These are phyloP conservation scores for Clathrus columnatus DNA, from an alignment of 768 basidiomycete species.

Conservation along the genomic window DNA sequence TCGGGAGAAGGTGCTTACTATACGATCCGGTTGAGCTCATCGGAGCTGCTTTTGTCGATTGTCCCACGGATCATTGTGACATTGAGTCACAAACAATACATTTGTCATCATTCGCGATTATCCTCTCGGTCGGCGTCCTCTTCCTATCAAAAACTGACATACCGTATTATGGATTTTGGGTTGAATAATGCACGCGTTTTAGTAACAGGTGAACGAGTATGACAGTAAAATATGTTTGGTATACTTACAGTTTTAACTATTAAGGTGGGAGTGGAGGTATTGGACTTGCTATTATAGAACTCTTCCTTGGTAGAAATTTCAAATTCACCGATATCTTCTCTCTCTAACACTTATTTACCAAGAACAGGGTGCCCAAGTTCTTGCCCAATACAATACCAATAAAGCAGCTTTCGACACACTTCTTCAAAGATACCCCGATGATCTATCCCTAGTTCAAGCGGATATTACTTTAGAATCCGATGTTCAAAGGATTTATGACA, in stretches of 20 bases:
- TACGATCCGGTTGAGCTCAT: no score
- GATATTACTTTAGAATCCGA: conserved; percentile 51
- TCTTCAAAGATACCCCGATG: conserved; percentile 26
- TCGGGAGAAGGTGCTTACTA: no score
- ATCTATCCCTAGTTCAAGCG: conserved; percentile 36
- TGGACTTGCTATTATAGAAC: conserved; percentile 49
- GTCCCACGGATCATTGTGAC: no score
- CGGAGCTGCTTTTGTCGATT: no score
- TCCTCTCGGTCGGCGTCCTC: no score
- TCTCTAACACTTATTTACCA: neutral
- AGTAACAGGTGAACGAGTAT: conserved; percentile 44
- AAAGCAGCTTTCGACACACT: conserved; percentile 34
- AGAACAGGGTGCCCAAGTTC: conserved; percentile 67
- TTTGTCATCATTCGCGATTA: no score
- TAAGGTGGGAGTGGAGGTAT: conserved; percentile 71
- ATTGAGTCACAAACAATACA: no score
- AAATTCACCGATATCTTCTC: neutral
- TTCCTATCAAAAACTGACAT: no score
- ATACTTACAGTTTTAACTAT: neutral
- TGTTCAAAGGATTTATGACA: conserved; percentile 40
- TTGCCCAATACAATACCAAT: conserved; percentile 62
- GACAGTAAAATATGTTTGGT: neutral
- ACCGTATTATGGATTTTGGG: conserved; percentile 57
- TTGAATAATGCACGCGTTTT: conserved; percentile 56
- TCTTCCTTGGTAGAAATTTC: conserved; percentile 47